These are phyloP conservation scores for Salvia hispanica DNA, from an alignment of 257 asterid species.

Conservation along the genomic window DNA sequence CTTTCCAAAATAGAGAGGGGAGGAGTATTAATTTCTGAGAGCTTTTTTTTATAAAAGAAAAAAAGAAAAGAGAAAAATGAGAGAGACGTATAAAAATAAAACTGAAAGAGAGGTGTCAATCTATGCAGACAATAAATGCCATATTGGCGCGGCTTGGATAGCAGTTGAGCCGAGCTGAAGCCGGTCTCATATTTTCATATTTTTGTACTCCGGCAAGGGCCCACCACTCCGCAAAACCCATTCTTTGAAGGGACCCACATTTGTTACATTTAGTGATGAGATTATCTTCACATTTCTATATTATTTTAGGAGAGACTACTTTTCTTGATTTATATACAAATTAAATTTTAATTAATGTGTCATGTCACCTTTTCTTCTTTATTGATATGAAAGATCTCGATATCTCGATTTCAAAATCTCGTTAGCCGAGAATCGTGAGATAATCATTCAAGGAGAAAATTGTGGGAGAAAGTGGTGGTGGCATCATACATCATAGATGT, in stretches of 20 bases:
- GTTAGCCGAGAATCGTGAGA: conserved; percentile 1
- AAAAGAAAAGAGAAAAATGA: too few relatives aligned
- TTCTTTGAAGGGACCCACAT: conserved; percentile 17
- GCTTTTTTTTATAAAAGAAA: too few relatives aligned
- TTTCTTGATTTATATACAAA: neutral
- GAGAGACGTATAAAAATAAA: too few relatives aligned
- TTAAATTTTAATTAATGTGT: conserved; percentile 12
- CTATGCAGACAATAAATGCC: neutral
- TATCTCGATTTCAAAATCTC: conserved; percentile 11
- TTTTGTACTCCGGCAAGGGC: neutral
- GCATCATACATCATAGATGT: neutral
- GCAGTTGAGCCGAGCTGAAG: conserved; percentile 22
- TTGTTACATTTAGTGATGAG: neutral
- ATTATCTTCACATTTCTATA: conserved; percentile 12
- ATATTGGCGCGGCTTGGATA: neutral
- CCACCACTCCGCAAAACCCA: neutral
- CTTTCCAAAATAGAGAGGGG: too few relatives aligned
- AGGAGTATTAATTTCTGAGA: too few relatives aligned
- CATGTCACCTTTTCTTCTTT: conserved; percentile 12
- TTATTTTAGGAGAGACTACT: neutral
- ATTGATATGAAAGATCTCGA: conserved; percentile 1
- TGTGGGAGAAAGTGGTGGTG: conserved; percentile 23
- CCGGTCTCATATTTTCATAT: neutral
- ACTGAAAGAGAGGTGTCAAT: too few relatives aligned
- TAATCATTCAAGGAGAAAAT: neutral